These are phyloP conservation scores for Podaxis sp. DNA, from an alignment of 768 basidiomycete genomes.

Conservation along the genomic window DNA sequence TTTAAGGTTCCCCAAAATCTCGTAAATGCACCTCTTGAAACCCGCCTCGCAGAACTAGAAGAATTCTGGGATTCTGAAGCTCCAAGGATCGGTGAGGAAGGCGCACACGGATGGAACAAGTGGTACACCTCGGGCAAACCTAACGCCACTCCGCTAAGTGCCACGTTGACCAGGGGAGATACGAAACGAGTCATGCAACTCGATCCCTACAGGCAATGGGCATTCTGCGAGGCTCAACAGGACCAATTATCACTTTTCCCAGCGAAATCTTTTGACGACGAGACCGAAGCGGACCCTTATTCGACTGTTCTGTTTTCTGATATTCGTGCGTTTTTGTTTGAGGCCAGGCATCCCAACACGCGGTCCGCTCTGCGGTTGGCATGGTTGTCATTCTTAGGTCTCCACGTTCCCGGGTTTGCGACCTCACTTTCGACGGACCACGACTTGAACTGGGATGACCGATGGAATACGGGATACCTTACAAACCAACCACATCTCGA, in stretches of 20 bases:
- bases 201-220: constrained; percentile 75
- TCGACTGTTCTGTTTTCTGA: constrained; percentile 73
- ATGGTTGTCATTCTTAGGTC: constrained; percentile 71
- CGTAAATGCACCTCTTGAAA: constrained; percentile 39
- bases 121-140: constrained; percentile 54
- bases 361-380: constrained; percentile 61
- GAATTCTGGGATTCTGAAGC: constrained; percentile 84
- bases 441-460: constrained; percentile 58
- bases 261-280: constrained; percentile 52
- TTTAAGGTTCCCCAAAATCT: constrained; percentile 57
- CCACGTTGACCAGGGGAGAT: constrained; percentile 7
- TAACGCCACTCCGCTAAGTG: constrained; percentile 20
- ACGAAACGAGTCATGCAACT: constrained; percentile 25
- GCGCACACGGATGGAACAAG: constrained; percentile 65
- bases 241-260: constrained; percentile 50
- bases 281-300: constrained; percentile 64
- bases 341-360: constrained; percentile 41
- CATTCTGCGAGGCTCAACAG: constrained; percentile 48
- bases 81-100: constrained; percentile 70
- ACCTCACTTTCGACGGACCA: constrained; percentile 32
- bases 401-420: constrained; percentile 69
- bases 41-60: constrained; percentile 61
- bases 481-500: constrained; percentile 44
- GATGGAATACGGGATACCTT: constrained; percentile 59
- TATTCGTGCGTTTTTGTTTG: constrained; percentile 57